These are phyloP conservation scores for Monascus ruber DNA, from an alignment of 2,329 filamentous ascomycete genomes.

Conservation along the genomic window DNA sequence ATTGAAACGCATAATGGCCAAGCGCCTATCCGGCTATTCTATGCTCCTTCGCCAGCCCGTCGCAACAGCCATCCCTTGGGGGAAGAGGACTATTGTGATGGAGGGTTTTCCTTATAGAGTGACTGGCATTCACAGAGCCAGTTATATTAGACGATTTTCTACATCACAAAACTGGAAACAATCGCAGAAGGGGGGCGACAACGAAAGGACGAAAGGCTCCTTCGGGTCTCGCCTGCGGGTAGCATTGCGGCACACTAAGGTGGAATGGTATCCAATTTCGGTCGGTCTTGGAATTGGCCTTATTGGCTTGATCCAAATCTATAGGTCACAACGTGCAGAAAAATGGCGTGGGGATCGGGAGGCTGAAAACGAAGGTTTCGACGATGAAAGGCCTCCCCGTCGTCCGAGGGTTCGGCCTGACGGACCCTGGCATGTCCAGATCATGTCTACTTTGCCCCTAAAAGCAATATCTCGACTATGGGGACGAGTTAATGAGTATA, in stretches of 20 bases:
- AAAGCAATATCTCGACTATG: conserved; percentile 83
- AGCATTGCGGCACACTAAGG: conserved; percentile 52
- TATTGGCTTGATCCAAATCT: conserved; percentile 72
- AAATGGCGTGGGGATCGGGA: conserved; percentile 40
- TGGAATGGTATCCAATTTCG: conserved; percentile 86
- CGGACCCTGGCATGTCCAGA: conserved; percentile 83
- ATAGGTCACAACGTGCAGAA: conserved; percentile 52
- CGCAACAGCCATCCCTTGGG: conserved; percentile 8
- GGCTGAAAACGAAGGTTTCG: conserved; percentile 23
- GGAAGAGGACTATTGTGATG: conserved; percentile 16
- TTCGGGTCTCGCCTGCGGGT: conserved; percentile 47
- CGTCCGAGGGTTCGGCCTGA: conserved; percentile 61
- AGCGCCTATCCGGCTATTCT: conserved; percentile 19
- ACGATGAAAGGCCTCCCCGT: conserved; percentile 33
- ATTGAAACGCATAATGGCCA: conserved; percentile 17
- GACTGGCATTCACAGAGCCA: conserved; percentile 17
- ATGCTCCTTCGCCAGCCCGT: conserved; percentile 12
- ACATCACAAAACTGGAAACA: conserved; percentile 31
- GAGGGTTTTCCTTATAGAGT: conserved; percentile 22
- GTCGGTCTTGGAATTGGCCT: conserved; percentile 76
- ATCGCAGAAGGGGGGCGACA: conserved; percentile 28
- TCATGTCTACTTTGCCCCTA: conserved; percentile 85
- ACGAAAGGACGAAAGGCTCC: conserved; percentile 35
- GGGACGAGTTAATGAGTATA: conserved; percentile 84
- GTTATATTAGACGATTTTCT: conserved; percentile 22